Evolutionary conservation across 441 rosid genomes (phyloP).

Genomic region (Mallotus japonicus): DNA sequence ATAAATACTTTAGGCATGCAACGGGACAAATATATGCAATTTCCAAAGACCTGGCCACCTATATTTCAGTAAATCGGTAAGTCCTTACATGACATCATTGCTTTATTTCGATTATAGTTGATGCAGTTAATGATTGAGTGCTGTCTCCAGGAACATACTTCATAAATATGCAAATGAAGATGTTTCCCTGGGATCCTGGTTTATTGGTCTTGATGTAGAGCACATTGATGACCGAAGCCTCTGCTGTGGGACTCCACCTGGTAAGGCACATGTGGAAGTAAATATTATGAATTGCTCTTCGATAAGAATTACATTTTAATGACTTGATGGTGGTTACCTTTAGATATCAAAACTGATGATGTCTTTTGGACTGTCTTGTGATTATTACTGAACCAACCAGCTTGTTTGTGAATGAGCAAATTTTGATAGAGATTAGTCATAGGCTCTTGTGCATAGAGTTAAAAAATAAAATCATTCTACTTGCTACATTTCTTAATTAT

Average conservation of each 20-base stretch:
- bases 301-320: background rate
- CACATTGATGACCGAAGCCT: slow-evolving; percentile 91
- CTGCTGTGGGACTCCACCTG: slow-evolving; percentile 85
- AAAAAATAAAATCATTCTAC: background rate
- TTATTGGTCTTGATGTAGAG: slow-evolving; percentile 93
- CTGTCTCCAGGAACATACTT: slow-evolving; percentile 56
- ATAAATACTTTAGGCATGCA: slow-evolving; percentile 84
- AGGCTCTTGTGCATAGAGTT: background rate
- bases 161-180: slow-evolving; percentile 89
- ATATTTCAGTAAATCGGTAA: slow-evolving; percentile 71
- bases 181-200: slow-evolving; percentile 93
- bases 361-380: background rate
- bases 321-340: background rate
- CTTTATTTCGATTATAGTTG: background rate
- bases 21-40: slow-evolving; percentile 84
- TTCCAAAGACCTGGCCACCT: slow-evolving; percentile 88
- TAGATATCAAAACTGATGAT: background rate
- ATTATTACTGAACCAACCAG: no score
- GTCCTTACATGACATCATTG: background rate
- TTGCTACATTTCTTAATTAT: background rate
- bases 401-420: no score
- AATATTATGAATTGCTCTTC: background rate
- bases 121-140: slow-evolving; percentile 5
- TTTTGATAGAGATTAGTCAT: no score
- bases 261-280: slow-evolving; percentile 34